phyloP scores from a whole-genome alignment of 305 asterid genomes.

The Caryopteris hybrid region DNA sequence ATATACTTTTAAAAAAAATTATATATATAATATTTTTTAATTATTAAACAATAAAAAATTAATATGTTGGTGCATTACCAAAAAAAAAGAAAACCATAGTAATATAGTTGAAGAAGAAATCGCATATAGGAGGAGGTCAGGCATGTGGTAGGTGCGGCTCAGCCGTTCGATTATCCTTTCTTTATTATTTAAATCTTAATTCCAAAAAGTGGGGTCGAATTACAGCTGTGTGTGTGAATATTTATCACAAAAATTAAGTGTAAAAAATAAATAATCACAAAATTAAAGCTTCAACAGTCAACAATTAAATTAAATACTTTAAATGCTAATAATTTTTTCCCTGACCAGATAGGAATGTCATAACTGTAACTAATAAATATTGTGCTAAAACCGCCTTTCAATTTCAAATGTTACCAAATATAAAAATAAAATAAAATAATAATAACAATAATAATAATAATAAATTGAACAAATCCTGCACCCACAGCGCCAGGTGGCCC shows the following conservation, averaged over 20 bases:
- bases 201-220: constrained; percentile 20
- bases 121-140: constrained; percentile 12
- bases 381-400: background rate
- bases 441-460: too few species aligned
- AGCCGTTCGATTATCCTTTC: constrained; percentile 24
- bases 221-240: constrained; percentile 21
- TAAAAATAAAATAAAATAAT: background rate
- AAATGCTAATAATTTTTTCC: constrained; percentile 21
- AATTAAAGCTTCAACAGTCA: constrained; percentile 25
- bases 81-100: background rate
- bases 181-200: background rate
- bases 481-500: too few species aligned
- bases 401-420: background rate
- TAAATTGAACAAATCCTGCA: too few species aligned
- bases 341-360: constrained; percentile 22
- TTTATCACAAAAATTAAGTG: constrained; percentile 15
- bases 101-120: constrained; percentile 2
- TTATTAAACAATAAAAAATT: too few species aligned
- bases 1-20: too few species aligned
- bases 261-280: too few species aligned
- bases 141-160: constrained; percentile 36
- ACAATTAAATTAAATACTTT: constrained; percentile 16
- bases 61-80: too few species aligned
- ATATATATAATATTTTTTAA: too few species aligned
- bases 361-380: background rate